phyloP scores from a whole-genome alignment of 1,139 yeast genomes.

The Geotrichum restrictum region DNA sequence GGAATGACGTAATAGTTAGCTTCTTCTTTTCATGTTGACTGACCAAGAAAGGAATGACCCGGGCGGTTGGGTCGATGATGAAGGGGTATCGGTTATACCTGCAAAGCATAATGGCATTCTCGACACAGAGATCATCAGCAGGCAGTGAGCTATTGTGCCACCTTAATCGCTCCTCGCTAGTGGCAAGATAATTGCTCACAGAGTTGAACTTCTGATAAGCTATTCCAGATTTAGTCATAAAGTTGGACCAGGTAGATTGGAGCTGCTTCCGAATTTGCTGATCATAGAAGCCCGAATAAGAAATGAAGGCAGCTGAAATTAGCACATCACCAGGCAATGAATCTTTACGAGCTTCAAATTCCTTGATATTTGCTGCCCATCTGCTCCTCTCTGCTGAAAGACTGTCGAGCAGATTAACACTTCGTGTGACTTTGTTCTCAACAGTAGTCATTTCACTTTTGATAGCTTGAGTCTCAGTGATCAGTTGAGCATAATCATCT shows the following conservation, averaged over 20 bases:
- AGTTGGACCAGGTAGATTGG: slow-evolving; percentile 43
- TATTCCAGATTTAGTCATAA: slow-evolving; percentile 44
- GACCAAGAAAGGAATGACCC: slow-evolving; percentile 44
- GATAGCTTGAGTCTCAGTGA: slow-evolving; percentile 73
- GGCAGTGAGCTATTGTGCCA: slow-evolving; percentile 58
- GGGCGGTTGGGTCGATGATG: slow-evolving; percentile 70
- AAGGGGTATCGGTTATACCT: slow-evolving; percentile 48
- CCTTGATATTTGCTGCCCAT: slow-evolving; percentile 60
- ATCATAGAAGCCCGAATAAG: slow-evolving; percentile 61
- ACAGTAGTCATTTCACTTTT: slow-evolving; percentile 67
- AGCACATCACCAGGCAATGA: slow-evolving; percentile 62
- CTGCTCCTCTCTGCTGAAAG: slow-evolving; percentile 67
- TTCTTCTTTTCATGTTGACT: slow-evolving; percentile 38
- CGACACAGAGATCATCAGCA: slow-evolving; percentile 56
- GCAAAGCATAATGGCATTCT: slow-evolving; percentile 57
- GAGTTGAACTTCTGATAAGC: slow-evolving; percentile 41
- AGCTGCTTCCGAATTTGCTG: slow-evolving; percentile 48
- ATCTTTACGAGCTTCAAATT: slow-evolving; percentile 48
- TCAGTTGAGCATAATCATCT: slow-evolving; percentile 62
- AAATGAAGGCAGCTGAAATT: slow-evolving; percentile 56
- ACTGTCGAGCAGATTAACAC: slow-evolving; percentile 59
- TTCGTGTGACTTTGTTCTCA: slow-evolving; percentile 57
- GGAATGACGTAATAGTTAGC: slow-evolving; percentile 61
- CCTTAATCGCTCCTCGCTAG: slow-evolving; percentile 42
- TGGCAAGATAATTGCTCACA: slow-evolving; percentile 42